Percentiles rank a stretch among this genome's conserved stretches.
Evolutionary conservation across 345 rosid species (phyloP).

Genomic region (Gossypium rotundifolium): DNA sequence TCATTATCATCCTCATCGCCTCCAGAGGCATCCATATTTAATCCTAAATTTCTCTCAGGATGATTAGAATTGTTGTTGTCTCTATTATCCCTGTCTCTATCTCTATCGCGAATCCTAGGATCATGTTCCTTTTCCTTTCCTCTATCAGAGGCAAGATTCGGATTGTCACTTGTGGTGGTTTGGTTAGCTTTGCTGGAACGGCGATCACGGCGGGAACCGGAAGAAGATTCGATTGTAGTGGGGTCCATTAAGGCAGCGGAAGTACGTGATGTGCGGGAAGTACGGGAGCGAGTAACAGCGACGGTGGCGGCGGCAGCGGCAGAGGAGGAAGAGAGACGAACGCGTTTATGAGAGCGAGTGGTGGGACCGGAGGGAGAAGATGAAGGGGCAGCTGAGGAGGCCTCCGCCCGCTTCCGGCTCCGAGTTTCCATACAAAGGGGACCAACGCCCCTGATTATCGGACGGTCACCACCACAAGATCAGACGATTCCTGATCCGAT

Average conservation of each 20-base stretch:
- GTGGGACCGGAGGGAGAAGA: conserved; percentile 56
- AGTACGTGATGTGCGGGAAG: conserved; percentile 27
- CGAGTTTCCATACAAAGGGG: conserved; percentile 99
- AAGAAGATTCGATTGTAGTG: conserved; percentile 56
- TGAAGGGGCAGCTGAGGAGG: conserved; percentile 97
- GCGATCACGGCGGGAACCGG: conserved; percentile 73
- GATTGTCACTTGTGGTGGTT: conserved; percentile 19
- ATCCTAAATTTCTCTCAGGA: conserved; percentile 33
- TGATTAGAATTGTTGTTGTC: conserved; percentile 11
- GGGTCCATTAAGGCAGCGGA: conserved; percentile 62
- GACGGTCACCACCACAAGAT: conserved; percentile 31
- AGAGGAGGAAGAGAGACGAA: conserved; percentile 47
- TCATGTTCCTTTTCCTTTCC: conserved; percentile 97
- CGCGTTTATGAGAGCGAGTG: conserved; percentile 75
- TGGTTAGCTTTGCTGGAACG: conserved; percentile 29
- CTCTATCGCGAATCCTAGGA: conserved; percentile 48
- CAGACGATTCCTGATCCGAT: conserved; percentile 51
- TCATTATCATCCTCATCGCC: conserved; percentile 82
- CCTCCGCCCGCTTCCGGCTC: conserved; percentile 99
- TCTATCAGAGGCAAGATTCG: conserved; percentile 50
- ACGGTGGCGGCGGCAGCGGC: conserved; percentile 17
- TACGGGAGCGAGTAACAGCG: conserved; percentile 38
- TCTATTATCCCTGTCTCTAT: conserved; percentile 41
- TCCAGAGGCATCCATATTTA: conserved; percentile 56
- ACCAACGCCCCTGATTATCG: conserved; percentile 39